Evolutionary conservation across 176 grass and related monocot species (phyloP), one percentile per base, ranked within the genome.

Genomic region (Aegilops sharonensis): DNA sequence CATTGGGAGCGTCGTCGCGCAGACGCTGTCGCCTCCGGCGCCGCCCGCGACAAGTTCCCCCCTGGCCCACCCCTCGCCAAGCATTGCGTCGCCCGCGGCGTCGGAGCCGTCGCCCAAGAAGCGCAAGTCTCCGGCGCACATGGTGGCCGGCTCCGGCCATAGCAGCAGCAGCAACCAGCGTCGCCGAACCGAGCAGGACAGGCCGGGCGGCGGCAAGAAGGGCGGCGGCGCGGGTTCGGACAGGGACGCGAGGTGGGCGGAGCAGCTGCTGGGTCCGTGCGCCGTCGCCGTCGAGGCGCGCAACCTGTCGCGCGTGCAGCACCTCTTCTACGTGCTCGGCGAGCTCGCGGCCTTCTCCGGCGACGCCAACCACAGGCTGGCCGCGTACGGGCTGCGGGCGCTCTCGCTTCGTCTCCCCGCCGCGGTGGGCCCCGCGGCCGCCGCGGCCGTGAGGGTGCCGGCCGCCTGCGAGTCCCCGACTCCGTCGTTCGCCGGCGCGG

Each of bases 291-390:
- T 96, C 8, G 89, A 99, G 84, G 56, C 85, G 0, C 89, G 88
- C 66, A 96, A 96, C 86, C 35, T 89, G 79, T 91, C 97, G 6
- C 89, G 92, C 5, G 87, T 94, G 85, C 94, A 91, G 81, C 90
- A 99, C 72, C 80, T 99, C 3, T 80, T 94, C 68, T 96, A 94
- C 70, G 97, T 99, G 15, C 83, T 99, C 11, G 88, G 88, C 23
- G 97, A 99, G 88, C 94, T 99, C 35, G 87, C 90, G 27, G 94
- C 94, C 11, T 74, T 83, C 79, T 71, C 97, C 8, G 97, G 97
- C 43, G 94, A 99, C 87, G 79, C 87, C 68, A 99, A 99, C 88
- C 97, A 99, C 90, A 87, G 97, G n/a, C 85, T 99, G 5, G 88
- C 94, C 1, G 90, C 87, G 42, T 85, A 99, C 29, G 97, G 97